Base-by-base conservation (phyloP, 345 rosid genomes). In the Brassica nigra region DNA sequence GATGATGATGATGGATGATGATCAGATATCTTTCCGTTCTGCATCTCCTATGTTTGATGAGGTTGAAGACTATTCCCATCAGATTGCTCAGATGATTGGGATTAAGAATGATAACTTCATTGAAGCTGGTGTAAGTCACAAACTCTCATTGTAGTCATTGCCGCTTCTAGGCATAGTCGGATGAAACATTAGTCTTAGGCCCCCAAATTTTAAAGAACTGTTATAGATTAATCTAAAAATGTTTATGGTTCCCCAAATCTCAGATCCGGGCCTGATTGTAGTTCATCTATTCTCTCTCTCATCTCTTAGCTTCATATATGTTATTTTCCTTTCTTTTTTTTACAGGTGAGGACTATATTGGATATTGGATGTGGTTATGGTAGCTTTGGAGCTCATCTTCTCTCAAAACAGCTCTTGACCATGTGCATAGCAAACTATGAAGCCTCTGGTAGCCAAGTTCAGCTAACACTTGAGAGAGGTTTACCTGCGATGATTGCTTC, bases 331-430 rank as follows among this genome's bases (percentile, higher is more conserved):
- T 49, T 18, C 2, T 52, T 52, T 1, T 52, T 6, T 84, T 85
- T 84, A 23, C 91, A 96, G 98, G 89, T 96, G 65, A 89, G 99
- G 82, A 92, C 95, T 66, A 86, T 96, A 49, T 87, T 96, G 88
- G 99, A 96, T 82, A 89, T 96, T 80, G 99, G 98, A 74, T 96
- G 99, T 80, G 99, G 99, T 79, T 96, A 92, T 74, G 98, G 99
- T 71, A 96, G 99, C 89, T 96, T 92, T 82, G 99, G 99, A 37
- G 99, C 99, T 18, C 99, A 93, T 87, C 91, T 93, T 54, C 85
- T 86, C 37, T 90, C 97, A 6, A 90, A 89, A 68, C 90, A 89
- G 66, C 86, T 96, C 57, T 79, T 96, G 77, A 92, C 99, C 9
- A 89, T 96, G 97, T 96, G 99, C 89, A 87, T 96, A 57, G 99